Percentiles rank a stretch among this genome's conserved stretches.
These are phyloP conservation scores for Saccharomycopsis lassenensis DNA, from an alignment of 805 yeast species.

Conservation along the genomic window DNA sequence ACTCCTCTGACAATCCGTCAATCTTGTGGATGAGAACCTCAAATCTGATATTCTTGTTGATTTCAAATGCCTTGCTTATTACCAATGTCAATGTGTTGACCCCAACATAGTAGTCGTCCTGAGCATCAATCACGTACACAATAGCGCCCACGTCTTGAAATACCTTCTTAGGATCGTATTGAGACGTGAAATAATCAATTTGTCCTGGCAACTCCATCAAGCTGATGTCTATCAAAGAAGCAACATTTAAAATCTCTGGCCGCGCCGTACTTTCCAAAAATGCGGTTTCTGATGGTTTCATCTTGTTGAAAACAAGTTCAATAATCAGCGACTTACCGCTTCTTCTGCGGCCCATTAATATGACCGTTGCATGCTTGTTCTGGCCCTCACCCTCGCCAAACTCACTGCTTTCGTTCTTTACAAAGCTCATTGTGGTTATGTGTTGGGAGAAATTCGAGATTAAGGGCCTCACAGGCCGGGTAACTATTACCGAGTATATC, in stretches of 20 bases:
- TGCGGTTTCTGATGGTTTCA: slow-evolving; percentile 90
- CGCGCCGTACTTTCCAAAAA: slow-evolving; percentile 84
- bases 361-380: slow-evolving; percentile 9
- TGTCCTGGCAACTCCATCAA: slow-evolving; percentile 96
- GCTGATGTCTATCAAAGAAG: slow-evolving; percentile 73
- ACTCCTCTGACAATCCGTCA: slow-evolving; percentile 91
- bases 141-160: slow-evolving; percentile 81
- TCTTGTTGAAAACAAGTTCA: slow-evolving; percentile 89
- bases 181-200: slow-evolving; percentile 55
- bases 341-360: slow-evolving; percentile 25
- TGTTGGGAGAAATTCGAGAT: too few relatives aligned
- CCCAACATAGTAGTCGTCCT: slow-evolving; percentile 90
- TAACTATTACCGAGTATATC: too few relatives aligned
- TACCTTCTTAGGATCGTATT: slow-evolving; percentile 61
- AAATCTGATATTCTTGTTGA: slow-evolving; percentile 75
- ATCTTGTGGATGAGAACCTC: slow-evolving; percentile 94
- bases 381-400: neutral
- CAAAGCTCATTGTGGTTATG: too few relatives aligned
- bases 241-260: slow-evolving; percentile 77
- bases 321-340: slow-evolving; percentile 94
- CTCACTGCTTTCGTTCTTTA: too few relatives aligned
- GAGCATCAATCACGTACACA: slow-evolving; percentile 90
- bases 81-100: slow-evolving; percentile 81
- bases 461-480: too few relatives aligned
- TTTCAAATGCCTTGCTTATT: slow-evolving; percentile 74